These are phyloP conservation scores for Carex pumila DNA, from an alignment of 176 grass and related monocot species.

Conservation along the genomic window DNA sequence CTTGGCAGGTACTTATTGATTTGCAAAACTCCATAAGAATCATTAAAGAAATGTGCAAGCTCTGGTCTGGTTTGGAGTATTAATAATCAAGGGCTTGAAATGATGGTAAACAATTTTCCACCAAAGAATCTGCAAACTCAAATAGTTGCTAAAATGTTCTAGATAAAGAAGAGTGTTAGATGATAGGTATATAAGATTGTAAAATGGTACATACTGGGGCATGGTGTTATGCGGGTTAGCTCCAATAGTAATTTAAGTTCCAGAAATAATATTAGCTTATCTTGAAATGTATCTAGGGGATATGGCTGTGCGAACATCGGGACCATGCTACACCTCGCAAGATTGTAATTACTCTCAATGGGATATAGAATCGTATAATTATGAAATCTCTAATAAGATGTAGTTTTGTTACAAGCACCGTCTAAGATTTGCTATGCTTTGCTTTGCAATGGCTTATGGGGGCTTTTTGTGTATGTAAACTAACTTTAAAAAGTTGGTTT, in stretches of 20 bases:
- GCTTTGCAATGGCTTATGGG: neutral
- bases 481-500: neutral
- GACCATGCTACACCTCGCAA: conserved; percentile 67
- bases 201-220: neutral
- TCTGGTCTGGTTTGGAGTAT: neutral
- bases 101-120: neutral
- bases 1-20: conserved; percentile 55
- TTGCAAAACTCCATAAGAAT: neutral
- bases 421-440: neutral
- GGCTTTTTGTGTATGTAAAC: neutral
- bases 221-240: neutral
- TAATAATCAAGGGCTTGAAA: neutral
- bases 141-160: neutral
- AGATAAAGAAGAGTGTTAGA: neutral
- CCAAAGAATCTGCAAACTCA: neutral
- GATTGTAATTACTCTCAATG: conserved; percentile 81
- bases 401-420: neutral
- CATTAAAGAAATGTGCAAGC: neutral
- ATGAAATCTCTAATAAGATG: conserved; percentile 4
- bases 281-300: conserved; percentile 42
- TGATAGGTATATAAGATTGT: neutral
- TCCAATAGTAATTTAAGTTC: neutral
- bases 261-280: neutral
- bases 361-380: conserved; percentile 31
- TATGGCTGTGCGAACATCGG: conserved; percentile 93